These are phyloP conservation scores for Porodaedalea pini DNA, from an alignment of 1,284 basidiomycete species.

Conservation along the genomic window DNA sequence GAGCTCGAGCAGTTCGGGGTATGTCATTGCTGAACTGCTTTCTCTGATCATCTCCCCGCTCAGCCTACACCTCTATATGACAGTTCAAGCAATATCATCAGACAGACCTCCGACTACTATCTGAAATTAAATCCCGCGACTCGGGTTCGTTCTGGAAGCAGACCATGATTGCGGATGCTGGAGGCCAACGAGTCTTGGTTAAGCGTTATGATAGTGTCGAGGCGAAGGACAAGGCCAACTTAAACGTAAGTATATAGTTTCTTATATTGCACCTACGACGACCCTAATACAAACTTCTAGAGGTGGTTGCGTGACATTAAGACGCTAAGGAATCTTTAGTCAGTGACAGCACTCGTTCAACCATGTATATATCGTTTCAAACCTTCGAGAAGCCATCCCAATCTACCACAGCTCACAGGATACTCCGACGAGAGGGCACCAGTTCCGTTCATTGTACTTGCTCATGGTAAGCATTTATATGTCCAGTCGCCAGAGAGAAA, in stretches of 20 bases:
- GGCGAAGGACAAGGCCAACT: conserved; percentile 30
- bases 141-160: conserved; percentile 48
- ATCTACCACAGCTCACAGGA: conserved; percentile 50
- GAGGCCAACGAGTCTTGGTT: conserved; percentile 39
- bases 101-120: conserved; percentile 40
- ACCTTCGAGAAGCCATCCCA: conserved; percentile 41
- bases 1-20: conserved; percentile 37
- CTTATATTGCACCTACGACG: too few relatives aligned
- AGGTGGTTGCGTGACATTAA: conserved; percentile 50
- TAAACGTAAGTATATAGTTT: neutral
- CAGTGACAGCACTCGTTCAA: conserved; percentile 22
- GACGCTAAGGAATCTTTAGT: conserved; percentile 48
- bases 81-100: conserved; percentile 51
- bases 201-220: conserved; percentile 43
- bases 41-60: neutral
- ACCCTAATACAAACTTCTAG: conserved; percentile 26
- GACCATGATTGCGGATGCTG: conserved; percentile 37
- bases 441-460: conserved; percentile 49
- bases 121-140: conserved; percentile 29
- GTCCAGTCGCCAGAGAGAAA: neutral
- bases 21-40: too few relatives aligned
- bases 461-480: conserved; percentile 36
- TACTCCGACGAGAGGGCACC: conserved; percentile 45
- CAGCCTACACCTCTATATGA: neutral
- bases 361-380: neutral